Conservation (phyloP, 495 filamentous ascomycete genomes). For the Tuber aestivum region DNA sequence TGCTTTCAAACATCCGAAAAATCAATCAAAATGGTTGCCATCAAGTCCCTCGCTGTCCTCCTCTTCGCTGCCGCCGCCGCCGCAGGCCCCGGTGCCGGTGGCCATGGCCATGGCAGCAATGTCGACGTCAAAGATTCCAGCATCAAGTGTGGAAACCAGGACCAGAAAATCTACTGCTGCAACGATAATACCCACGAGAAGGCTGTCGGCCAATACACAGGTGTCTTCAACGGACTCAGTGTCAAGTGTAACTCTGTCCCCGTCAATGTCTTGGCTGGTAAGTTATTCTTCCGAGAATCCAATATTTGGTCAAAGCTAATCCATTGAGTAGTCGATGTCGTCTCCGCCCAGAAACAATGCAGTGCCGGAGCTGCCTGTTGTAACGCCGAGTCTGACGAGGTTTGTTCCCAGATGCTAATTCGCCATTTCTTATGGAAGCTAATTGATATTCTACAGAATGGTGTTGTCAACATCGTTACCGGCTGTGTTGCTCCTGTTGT, state of each 20-base stretch:
- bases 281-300: neutral
- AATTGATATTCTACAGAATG: neutral
- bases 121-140: neutral
- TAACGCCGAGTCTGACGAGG: neutral
- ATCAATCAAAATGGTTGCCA: neutral
- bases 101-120: neutral
- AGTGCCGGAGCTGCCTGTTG: neutral
- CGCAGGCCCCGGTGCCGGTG: neutral
- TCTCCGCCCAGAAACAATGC: neutral
- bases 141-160: neutral
- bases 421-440: neutral
- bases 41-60: neutral
- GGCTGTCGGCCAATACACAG: neutral
- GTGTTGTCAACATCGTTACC: neutral
- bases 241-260: neutral
- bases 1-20: neutral
- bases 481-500: neutral
- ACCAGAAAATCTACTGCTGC: neutral
- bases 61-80: neutral
- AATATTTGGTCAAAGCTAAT: neutral
- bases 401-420: neutral
- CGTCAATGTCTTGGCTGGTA: neutral
- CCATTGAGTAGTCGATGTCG: neutral
- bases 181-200: neutral
- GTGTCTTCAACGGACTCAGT: neutral